A percentile compares a stretch with the other conserved stretches of the same genome.
Conservation (phyloP, 164 flowering plant genomes). For the Macadamia integrifolia region DNA sequence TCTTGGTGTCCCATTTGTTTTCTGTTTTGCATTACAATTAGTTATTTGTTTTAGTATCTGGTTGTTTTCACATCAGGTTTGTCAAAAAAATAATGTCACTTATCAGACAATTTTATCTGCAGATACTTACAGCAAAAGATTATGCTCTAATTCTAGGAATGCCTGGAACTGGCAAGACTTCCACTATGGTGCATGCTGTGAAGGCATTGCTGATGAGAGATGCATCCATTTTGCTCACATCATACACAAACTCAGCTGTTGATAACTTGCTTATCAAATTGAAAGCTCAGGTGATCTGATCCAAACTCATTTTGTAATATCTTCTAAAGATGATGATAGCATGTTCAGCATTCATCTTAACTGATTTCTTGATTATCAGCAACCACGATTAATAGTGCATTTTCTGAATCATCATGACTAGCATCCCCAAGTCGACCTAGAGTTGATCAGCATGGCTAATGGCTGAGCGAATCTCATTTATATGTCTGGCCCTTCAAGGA, state of each 20-base stretch:
- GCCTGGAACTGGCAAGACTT: constrained; percentile 99
- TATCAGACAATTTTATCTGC: constrained; percentile 22
- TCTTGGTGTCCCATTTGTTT: neutral
- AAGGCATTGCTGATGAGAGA: constrained; percentile 95
- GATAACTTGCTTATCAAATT: constrained; percentile 94
- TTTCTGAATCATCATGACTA: neutral
- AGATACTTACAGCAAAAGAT: constrained; percentile 95
- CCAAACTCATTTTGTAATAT: neutral
- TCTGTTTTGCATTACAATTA: constrained; percentile 8
- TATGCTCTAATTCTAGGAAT: constrained; percentile 93
- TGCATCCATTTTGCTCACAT: constrained; percentile 88
- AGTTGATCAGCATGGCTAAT: too few relatives aligned
- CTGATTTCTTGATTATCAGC: neutral
- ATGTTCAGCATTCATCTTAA: neutral
- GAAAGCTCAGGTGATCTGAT: constrained; percentile 79
- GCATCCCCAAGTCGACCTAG: too few relatives aligned
- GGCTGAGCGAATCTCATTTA: neutral
- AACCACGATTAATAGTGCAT: neutral
- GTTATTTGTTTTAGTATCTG: neutral
- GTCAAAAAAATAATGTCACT: constrained; percentile 8
- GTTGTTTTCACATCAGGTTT: neutral
- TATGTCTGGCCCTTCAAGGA: neutral
- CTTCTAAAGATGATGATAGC: neutral
- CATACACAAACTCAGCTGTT: constrained; percentile 96
- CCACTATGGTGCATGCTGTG: constrained; percentile 98